Base-by-base conservation (phyloP, 768 basidiomycete species). In the Russula virescens region DNA sequence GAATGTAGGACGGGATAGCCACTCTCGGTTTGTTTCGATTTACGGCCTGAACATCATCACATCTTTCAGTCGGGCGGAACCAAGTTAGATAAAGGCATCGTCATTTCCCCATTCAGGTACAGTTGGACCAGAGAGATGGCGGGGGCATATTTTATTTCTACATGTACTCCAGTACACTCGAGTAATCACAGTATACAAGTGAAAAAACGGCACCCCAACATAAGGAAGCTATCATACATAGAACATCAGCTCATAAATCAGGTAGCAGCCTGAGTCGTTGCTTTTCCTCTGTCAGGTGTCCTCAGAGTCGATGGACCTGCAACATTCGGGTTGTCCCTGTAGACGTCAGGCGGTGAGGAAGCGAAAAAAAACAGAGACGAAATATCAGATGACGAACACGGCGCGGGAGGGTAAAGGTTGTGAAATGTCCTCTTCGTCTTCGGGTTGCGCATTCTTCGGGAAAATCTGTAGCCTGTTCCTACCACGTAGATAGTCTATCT, bases 401-500 rank as follows among this genome's bases (percentile, higher is more conserved):
- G 58, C 16, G 38, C 63, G 63, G 49, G 38, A 34, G 28, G 47
- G 58, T 16, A 54, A 34, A 38, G 45, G 40, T 38, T 58, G 50
- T 5, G 26, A 6, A 21, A 59, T 35, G 26, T 63, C 57, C 8
- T 64, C 58, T 0, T 64, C 38, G 10, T 38, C 63, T 21, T 63
- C 52, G 2, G 38, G 57, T 16, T 42, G 11, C 16, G 52, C 8
- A 35, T 55, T 52, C 23, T 35, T 63, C 23, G 62, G 46, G 52
- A 63, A 63, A 13, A 63, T 26, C 21, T 63, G 52, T 9, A 63
- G 52, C 49, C 62, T 48, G 52, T 63, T 59, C 52, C 52, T 63
- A 28, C 58, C 62, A 35, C 58, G 40, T 31, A 63, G 26, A 45
- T 59, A 59, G 58, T 63, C 62, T 26, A 63, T 59, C 52, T 31